These are phyloP conservation scores for Decorospora gaudefroyi DNA, from an alignment of 2,329 filamentous ascomycete genomes.

Conservation along the genomic window DNA sequence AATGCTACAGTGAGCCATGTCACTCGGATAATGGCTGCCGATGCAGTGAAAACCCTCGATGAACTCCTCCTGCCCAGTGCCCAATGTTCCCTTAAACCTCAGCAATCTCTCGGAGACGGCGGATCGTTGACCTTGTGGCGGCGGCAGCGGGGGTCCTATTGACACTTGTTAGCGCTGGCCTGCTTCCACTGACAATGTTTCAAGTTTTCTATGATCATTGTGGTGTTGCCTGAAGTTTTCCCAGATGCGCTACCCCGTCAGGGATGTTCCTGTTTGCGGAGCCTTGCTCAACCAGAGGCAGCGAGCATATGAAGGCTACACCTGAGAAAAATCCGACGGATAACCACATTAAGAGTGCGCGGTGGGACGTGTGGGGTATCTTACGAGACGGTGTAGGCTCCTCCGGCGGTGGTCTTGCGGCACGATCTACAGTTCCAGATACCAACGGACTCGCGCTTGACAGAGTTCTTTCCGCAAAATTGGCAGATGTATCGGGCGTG, in stretches of 20 bases:
- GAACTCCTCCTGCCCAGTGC: slow-evolving; percentile 43
- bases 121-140: slow-evolving; percentile 93
- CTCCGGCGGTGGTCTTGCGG: slow-evolving; percentile 90
- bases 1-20: slow-evolving; percentile 38
- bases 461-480: slow-evolving; percentile 89
- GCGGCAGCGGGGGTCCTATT: slow-evolving; percentile 85
- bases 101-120: slow-evolving; percentile 95
- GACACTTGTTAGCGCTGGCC: slow-evolving; percentile 31
- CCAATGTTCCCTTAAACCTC: slow-evolving; percentile 70
- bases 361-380: slow-evolving; percentile 43
- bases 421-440: slow-evolving; percentile 98
- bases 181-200: no score
- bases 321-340: no score
- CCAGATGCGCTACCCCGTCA: no score
- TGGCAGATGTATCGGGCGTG: slow-evolving; percentile 96
- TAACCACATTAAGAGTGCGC: no score
- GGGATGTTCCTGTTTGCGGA: no score
- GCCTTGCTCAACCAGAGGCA: no score
- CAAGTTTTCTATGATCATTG: no score
- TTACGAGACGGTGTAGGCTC: slow-evolving; percentile 96
- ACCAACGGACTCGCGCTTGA: slow-evolving; percentile 85
- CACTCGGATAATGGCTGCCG: slow-evolving; percentile 37
- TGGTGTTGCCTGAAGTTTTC: no score
- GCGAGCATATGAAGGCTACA: no score
- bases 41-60: slow-evolving; percentile 44